Percentiles rank a stretch among this genome's conserved stretches.
These are phyloP conservation scores for Phytophthora cajani DNA, from an alignment of 352 stramenopile genomes.

Conservation along the genomic window DNA sequence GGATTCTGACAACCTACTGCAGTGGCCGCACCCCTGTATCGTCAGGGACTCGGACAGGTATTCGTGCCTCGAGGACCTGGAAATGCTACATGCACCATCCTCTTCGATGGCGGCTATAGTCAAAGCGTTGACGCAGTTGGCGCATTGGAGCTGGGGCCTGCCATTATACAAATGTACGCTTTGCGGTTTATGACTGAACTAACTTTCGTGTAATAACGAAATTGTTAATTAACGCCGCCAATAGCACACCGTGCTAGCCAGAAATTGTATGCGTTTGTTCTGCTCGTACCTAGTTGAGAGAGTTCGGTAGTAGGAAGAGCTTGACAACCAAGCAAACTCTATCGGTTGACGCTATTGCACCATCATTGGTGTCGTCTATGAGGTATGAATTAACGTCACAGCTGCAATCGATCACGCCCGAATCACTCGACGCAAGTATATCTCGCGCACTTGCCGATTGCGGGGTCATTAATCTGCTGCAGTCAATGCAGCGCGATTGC, in stretches of 20 bases:
- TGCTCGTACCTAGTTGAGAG: too few relatives aligned
- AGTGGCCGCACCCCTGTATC: slow-evolving; percentile 2
- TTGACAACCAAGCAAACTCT: too few relatives aligned
- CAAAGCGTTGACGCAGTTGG: background rate
- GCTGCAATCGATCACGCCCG: too few relatives aligned
- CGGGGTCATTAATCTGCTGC: too few relatives aligned
- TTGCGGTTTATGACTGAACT: background rate
- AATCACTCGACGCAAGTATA: too few relatives aligned
- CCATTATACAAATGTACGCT: background rate
- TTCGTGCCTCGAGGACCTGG: background rate
- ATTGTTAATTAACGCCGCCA: background rate
- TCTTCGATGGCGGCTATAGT: background rate
- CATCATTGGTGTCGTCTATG: too few relatives aligned
- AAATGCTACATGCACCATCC: background rate
- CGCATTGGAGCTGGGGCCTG: slow-evolving; percentile 4
- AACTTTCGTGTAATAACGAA: background rate
- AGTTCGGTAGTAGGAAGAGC: too few relatives aligned
- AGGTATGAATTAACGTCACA: too few relatives aligned
- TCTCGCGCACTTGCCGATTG: too few relatives aligned
- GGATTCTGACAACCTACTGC: slow-evolving; percentile 10
- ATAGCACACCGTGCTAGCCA: background rate
- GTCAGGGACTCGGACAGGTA: background rate
- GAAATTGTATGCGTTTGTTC: too few relatives aligned
- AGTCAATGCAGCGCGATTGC: too few relatives aligned
- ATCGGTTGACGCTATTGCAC: too few relatives aligned